Base-by-base conservation (phyloP, 345 rosid species). In the Eucalyptus caleyi region DNA sequence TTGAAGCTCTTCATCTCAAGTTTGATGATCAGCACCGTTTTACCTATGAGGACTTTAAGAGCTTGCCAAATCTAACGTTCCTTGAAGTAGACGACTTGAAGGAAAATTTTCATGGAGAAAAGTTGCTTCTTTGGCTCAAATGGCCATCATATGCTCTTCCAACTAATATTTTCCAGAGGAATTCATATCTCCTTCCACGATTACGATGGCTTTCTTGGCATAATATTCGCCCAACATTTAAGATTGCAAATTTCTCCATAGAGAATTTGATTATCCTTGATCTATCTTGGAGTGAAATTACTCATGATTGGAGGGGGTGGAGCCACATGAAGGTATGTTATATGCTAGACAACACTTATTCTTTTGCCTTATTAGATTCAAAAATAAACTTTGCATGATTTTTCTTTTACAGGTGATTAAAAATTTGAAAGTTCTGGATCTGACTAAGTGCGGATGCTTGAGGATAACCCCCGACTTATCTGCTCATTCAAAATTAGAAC, bases 121-220 rank as follows among this genome's bases (percentile, higher is more conserved):
- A 6, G 32, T 3, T 2, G 16, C 32, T 27, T 62, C 0, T 4
- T 30, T 6, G 9, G 18, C 34, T 3, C 8, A 4, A 14, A 30
- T 0, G 9, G 34, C 5, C 9, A 62, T 62, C 3, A 30, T 0
- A 16, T 51, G 1, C 0, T 51, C 54, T 51, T 51, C 4, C 54
- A 51, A 51, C 0, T 51, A 30, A 13, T 62, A 9, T 14, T 14
- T n/a, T 65, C 19, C 37, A 4, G 9, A 56, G 4, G 62, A 88
- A 54, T 50, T 88, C 23, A 37, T 1, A 54, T 8, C 50, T 72
- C 32, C 77, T 30, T 50, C 77, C 32, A 47, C 86, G 0, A 88
- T 37, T 88, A 18, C 53, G 19, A 5, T 88, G 89, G 89, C 49
- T 88, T 67, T 67, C 89, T 34, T 88, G 86, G 89, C 11, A 6